Evolutionary conservation across 2,329 filamentous ascomycete genomes (phyloP), one percentile per base, ranked within the genome.

Genomic region (Ambrosiella xylebori): DNA sequence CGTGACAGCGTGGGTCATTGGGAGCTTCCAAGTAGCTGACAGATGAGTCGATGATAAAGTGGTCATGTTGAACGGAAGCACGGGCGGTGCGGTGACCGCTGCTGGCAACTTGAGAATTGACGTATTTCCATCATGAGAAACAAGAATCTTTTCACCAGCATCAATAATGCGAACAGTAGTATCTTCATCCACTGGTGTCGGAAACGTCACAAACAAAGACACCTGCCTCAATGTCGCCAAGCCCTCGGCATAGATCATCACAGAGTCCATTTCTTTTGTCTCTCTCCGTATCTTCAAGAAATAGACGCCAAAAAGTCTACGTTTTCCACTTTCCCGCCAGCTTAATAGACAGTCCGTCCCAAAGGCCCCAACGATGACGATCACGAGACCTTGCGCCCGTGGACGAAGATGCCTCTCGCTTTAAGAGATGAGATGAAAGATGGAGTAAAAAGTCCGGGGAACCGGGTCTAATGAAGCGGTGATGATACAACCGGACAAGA

Each of bases 151-250:
- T 15, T 63, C 65, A 54, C 78, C 74, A 61, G 76, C 69, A 40
- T 71, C 65, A 11, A 73, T 69, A 45, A 82, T 62, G 12, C 68
- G 68, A 35, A 71, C 72, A 51, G 64, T 65, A 17, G 75, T 79
- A n/a, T 68, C 68, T 27, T 68, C 59, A 56, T 73, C 70, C 51
- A 67, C 67, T 3, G 71, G 68, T 11, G 73, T 71, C 2, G 72
- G 69, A 1, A 84, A 68, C 2, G 74, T 72, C 6, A 74, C 78
- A 55, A 74, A 76, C 19, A 84, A 69, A 3, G 81, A 82, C 44
- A 85, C 72, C 65, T 84, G 80, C 47, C 77, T 74, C 62, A 86
- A 82, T 61, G 84, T 83, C 36, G 76, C 71, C 2, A 85, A 74
- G 1, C 84, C 73, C 68, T 86, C 82, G 4, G 81, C 81, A 65